phyloP scores from a whole-genome alignment of 2,329 filamentous ascomycete genomes.

The Blumeriella jaapii region DNA sequence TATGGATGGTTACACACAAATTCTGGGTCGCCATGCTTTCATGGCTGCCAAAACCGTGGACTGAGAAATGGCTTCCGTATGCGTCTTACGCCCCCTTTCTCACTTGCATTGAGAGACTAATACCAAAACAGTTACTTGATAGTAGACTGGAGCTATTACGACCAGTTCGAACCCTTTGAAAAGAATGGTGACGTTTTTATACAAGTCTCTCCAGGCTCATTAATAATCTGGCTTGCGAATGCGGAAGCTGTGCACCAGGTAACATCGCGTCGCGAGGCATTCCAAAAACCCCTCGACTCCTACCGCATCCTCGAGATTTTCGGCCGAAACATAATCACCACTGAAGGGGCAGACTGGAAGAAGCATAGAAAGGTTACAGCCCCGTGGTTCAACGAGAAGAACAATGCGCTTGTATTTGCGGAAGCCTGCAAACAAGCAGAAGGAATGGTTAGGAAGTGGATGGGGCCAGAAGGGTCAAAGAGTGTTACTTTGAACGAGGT shows the following conservation, averaged over 20 bases:
- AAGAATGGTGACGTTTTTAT: conserved; percentile 52
- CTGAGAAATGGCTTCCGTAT: conserved; percentile 49
- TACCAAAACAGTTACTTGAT: conserved; percentile 36
- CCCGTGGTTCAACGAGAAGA: conserved; percentile 66
- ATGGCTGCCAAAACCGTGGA: conserved; percentile 41
- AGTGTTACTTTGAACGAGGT: conserved; percentile 42
- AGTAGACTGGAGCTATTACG: conserved; percentile 49
- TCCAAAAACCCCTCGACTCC: conserved; percentile 53
- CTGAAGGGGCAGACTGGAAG: conserved; percentile 59
- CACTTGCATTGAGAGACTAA: background rate
- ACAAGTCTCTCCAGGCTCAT: conserved; percentile 44
- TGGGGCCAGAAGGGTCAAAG: conserved; percentile 30
- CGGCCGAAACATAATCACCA: conserved; percentile 59
- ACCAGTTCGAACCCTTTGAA: conserved; percentile 45
- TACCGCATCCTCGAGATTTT: conserved; percentile 53
- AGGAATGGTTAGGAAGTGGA: conserved; percentile 49
- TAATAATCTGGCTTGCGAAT: conserved; percentile 38
- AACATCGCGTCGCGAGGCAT: conserved; percentile 53
- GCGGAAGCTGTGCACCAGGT: conserved; percentile 57
- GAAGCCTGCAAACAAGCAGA: conserved; percentile 53
- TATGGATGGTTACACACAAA: conserved; percentile 44
- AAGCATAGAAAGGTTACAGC: conserved; percentile 62
- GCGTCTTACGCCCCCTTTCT: background rate
- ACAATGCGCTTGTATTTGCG: conserved; percentile 54
- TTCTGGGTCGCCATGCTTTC: conserved; percentile 46